Percentiles rank a stretch among this genome's conserved stretches.
Conservation (phyloP, 169 alveolate species). For the Cryptosporidium xiaoi region DNA sequence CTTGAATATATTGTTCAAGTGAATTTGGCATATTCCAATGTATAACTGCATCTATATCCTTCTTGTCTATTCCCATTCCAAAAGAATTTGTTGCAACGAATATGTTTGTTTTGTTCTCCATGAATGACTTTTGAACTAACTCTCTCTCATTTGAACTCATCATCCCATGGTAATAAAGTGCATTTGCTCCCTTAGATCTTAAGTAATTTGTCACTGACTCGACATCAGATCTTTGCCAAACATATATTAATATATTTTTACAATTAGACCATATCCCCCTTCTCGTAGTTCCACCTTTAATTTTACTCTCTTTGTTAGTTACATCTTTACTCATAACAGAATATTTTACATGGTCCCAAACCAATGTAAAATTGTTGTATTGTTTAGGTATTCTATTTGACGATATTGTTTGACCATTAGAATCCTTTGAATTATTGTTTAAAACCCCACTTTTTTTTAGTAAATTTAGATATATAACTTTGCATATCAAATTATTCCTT, state of each 20-base stretch:
- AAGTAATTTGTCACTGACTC: slow-evolving; percentile 79
- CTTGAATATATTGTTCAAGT: slow-evolving; percentile 89
- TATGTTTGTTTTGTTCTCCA: slow-evolving; percentile 79
- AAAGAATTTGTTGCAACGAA: slow-evolving; percentile 91
- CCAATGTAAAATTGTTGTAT: slow-evolving; percentile 31
- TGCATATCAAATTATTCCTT: slow-evolving; percentile 46
- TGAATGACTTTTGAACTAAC: slow-evolving; percentile 81
- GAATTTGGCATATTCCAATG: slow-evolving; percentile 91
- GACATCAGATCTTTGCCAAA: slow-evolving; percentile 74
- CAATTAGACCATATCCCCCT: slow-evolving; percentile 66
- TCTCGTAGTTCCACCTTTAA: background rate
- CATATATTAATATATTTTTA: slow-evolving; percentile 60
- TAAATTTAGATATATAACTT: slow-evolving; percentile 36
- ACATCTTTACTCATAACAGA: slow-evolving; percentile 4
- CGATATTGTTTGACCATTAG: background rate
- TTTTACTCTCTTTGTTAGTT: background rate
- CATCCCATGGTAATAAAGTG: slow-evolving; percentile 72
- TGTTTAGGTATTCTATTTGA: slow-evolving; percentile 24
- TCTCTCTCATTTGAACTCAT: slow-evolving; percentile 72
- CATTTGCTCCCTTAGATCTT: slow-evolving; percentile 68
- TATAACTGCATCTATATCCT: slow-evolving; percentile 88
- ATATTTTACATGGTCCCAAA: slow-evolving; percentile 62
- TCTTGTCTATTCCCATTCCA: slow-evolving; percentile 93
- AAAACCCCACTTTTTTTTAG: background rate
- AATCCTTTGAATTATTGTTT: background rate